Base-by-base conservation (phyloP, 257 asterid genomes). In the Solanum acaule region DNA sequence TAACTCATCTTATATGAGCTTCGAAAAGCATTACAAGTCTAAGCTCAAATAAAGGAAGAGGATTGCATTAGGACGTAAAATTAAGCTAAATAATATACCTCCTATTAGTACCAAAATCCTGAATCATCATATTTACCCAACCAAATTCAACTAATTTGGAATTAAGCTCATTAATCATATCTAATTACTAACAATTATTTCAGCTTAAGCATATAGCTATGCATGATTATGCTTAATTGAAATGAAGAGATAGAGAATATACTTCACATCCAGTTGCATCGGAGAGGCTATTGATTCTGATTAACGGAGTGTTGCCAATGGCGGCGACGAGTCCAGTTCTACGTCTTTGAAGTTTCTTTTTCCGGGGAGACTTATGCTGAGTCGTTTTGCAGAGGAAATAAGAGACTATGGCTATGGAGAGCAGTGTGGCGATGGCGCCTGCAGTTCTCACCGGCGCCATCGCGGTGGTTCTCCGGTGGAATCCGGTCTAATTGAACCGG, bases 201-300 rank as follows among this genome's bases (percentile, higher is more conserved):
- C 63, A 78, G 49, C 16, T 78, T 16, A 78, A 25, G 22, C 38
- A n/a, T 42, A 4, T 25, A 42, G n/a, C 14, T 25, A 79, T 15
- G 63, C 27, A 61, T 86, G 84, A 5, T 13, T 44, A 8, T 75
- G 83, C 23, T 9, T 4, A 56, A 86, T 86, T 86, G 20, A 16
- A 82, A 82, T 81, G 2, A 68, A 23, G 44, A 77, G n/a, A 78
- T 61, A 78, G 83, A 87, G 2, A 79, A 42, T 49, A 42, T 79
- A 97, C 99, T 91, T 97, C 95, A 91, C 99, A 97, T 9, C 99
- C 98, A 70, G 99, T 97, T 84, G 98, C 98, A 29, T 94, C 93
- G 72, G 99, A 97, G 87, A 97, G 98, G 92, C 98, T 94, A 85
- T 94, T 94, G 94, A 97, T 96, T 89, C 98, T 92, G 87, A 97